These are phyloP conservation scores for Arthrobotrys megalospora DNA, from an alignment of 2,329 filamentous ascomycete genomes.

Conservation along the genomic window DNA sequence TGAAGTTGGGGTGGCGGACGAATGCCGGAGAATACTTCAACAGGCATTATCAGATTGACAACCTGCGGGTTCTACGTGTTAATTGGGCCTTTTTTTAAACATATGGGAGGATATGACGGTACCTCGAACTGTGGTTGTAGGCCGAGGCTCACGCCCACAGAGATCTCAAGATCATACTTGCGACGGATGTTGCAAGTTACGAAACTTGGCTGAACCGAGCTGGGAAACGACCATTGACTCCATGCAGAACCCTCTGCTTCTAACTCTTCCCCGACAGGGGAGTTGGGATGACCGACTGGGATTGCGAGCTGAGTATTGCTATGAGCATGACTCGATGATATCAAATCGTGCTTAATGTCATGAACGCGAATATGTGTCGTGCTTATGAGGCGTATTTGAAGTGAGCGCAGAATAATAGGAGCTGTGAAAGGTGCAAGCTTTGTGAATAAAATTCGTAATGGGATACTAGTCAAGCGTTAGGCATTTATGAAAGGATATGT, in stretches of 20 bases:
- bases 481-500: background rate
- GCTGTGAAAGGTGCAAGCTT: constrained; percentile 80
- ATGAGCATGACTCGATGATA: constrained; percentile 81
- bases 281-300: constrained; percentile 75
- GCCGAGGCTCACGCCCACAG: constrained; percentile 83
- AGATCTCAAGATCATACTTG: constrained; percentile 85
- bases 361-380: constrained; percentile 85
- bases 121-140: constrained; percentile 72
- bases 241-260: constrained; percentile 81
- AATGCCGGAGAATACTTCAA: constrained; percentile 90
- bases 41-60: constrained; percentile 82
- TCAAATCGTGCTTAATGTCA: constrained; percentile 79
- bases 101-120: constrained; percentile 6
- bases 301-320: constrained; percentile 80
- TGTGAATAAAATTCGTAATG: constrained; percentile 83
- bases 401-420: constrained; percentile 80
- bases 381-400: constrained; percentile 86
- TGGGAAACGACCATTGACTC: constrained; percentile 80
- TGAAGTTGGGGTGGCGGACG: constrained; percentile 80
- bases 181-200: constrained; percentile 88
- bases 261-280: constrained; percentile 77
- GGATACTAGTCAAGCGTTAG: constrained; percentile 69
- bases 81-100: background rate
- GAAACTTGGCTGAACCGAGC: constrained; percentile 89
- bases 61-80: constrained; percentile 72